A percentile compares a stretch with the other conserved stretches of the same genome.
These are phyloP conservation scores for Thalia dealbata DNA, from an alignment of 176 grass and related monocot species.

Conservation along the genomic window DNA sequence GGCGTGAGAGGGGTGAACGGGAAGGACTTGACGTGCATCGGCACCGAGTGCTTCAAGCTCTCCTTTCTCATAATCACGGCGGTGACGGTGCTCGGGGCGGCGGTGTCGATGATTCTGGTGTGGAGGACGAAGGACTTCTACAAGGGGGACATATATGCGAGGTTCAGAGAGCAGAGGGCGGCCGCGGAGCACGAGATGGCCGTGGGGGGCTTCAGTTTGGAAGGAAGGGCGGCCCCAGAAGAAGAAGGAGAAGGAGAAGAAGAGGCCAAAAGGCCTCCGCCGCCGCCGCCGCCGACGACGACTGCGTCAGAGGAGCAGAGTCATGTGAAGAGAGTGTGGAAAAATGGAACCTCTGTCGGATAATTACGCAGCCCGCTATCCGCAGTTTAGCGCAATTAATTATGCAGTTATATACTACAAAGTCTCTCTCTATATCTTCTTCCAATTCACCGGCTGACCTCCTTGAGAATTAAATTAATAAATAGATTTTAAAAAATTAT, in stretches of 20 bases:
- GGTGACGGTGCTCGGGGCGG: constrained; percentile 32
- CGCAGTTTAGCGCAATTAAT: too few relatives aligned
- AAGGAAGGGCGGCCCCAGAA: neutral
- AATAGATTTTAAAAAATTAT: too few relatives aligned
- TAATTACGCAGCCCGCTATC: neutral
- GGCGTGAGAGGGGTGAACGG: neutral
- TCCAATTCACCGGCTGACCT: too few relatives aligned
- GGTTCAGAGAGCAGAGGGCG: constrained; percentile 28
- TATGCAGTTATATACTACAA: too few relatives aligned
- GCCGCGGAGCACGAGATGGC: constrained; percentile 4
- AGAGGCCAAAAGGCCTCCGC: too few relatives aligned
- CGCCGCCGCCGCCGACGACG: too few relatives aligned
- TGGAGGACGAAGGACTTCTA: constrained; percentile 69
- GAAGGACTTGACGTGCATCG: constrained; percentile 32
- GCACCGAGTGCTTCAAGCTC: constrained; percentile 41
- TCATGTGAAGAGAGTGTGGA: neutral
- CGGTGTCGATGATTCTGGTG: constrained; percentile 53
- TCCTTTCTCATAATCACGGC: constrained; percentile 58
- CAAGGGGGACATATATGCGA: constrained; percentile 59
- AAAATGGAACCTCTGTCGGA: neutral
- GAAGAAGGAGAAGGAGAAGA: neutral
- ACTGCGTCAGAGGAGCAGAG: neutral
- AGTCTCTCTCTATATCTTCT: too few relatives aligned
- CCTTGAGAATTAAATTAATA: too few relatives aligned
- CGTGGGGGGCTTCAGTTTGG: neutral